A percentile compares a stretch with the other conserved stretches of the same genome.
These are phyloP conservation scores for Ceratocystis albifundus DNA, from an alignment of 2,329 filamentous ascomycete species.

Conservation along the genomic window DNA sequence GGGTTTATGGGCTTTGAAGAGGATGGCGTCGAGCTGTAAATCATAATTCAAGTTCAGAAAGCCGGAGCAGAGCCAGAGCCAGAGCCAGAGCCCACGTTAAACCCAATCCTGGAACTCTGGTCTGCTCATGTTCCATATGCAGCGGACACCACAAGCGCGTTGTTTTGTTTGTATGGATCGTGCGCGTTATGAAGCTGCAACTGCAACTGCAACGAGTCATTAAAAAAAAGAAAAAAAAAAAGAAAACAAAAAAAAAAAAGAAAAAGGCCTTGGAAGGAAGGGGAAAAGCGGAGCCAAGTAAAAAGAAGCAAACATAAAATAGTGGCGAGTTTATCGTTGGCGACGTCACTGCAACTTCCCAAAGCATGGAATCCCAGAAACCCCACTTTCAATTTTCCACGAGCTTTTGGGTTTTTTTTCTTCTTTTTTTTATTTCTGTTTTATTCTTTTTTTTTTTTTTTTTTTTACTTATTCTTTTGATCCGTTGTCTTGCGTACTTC, in stretches of 20 bases:
- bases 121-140: too few relatives aligned
- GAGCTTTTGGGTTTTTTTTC: background rate
- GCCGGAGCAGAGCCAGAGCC: too few relatives aligned
- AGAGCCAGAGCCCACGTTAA: too few relatives aligned
- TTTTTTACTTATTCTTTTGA: background rate
- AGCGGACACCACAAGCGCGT: too few relatives aligned
- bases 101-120: too few relatives aligned
- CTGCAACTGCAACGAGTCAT: background rate
- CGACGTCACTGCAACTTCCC: background rate
- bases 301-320: background rate
- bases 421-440: background rate
- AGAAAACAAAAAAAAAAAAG: too few relatives aligned
- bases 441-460: background rate
- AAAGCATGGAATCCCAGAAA: constrained; percentile 7
- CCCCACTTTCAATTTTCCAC: constrained; percentile 8
- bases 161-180: background rate
- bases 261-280: background rate
- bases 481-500: background rate
- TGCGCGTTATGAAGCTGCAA: background rate
- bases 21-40: too few relatives aligned
- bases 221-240: too few relatives aligned
- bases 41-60: too few relatives aligned
- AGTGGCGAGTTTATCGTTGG: background rate
- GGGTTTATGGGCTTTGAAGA: too few relatives aligned
- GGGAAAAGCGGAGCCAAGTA: background rate